Conservation (phyloP, 768 basidiomycete genomes). For the Amanita exitialis region DNA sequence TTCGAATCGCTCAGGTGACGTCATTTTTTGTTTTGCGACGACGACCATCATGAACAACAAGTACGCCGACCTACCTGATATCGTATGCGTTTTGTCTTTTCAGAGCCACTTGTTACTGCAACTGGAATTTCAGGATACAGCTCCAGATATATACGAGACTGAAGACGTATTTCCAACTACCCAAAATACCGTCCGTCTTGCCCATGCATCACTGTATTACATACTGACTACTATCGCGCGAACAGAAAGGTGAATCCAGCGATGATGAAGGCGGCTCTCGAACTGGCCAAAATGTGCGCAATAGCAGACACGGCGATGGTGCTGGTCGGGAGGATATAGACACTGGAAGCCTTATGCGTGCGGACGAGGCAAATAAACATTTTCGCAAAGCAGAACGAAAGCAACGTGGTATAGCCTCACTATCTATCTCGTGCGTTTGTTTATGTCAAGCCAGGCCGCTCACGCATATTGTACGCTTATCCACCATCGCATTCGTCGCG, state of each 20-base stretch:
- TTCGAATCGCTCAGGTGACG: conserved; percentile 47
- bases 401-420: conserved; percentile 28
- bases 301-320: conserved; percentile 27
- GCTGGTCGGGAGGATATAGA: conserved; percentile 60
- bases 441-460: conserved; percentile 26
- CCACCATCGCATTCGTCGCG: conserved; percentile 53
- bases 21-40: conserved; percentile 14
- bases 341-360: conserved; percentile 46
- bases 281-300: conserved; percentile 20
- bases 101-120: conserved; percentile 1
- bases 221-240: conserved; percentile 7
- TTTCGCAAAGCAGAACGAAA: conserved; percentile 67
- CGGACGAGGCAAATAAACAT: conserved; percentile 58
- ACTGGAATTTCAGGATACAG: conserved; percentile 56
- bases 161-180: conserved; percentile 60
- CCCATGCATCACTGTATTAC: background rate
- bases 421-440: background rate
- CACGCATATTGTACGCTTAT: conserved; percentile 55
- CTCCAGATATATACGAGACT: conserved; percentile 88
- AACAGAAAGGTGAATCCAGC: conserved; percentile 50
- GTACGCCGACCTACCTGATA: conserved; percentile 87
- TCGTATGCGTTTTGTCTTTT: conserved; percentile 40
- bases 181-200: conserved; percentile 36
- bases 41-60: conserved; percentile 53
- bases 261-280: conserved; percentile 52